Evolutionary conservation across 2,329 filamentous ascomycete genomes (phyloP).

Genomic region (Clarireedia paspali): DNA sequence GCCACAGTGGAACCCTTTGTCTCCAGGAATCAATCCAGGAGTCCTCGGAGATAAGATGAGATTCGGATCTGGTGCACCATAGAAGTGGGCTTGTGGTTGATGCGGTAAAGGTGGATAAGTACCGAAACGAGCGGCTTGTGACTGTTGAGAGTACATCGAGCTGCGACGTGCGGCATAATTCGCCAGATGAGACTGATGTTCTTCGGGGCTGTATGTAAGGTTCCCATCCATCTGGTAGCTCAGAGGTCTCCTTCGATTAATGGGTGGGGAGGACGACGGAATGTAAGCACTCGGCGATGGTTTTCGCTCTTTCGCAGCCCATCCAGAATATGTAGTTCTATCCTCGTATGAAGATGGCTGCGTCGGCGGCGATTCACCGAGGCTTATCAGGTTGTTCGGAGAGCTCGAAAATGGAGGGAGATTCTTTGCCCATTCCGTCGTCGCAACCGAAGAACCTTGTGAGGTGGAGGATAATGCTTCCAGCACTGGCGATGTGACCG

Average conservation of each 20-base stretch:
- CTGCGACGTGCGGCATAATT: constrained; percentile 37
- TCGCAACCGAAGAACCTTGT: constrained; percentile 20
- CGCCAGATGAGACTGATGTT: constrained; percentile 38
- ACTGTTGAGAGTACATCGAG: constrained; percentile 45
- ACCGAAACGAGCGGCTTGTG: constrained; percentile 33
- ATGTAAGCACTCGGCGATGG: constrained; percentile 18
- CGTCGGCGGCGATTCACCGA: constrained; percentile 37
- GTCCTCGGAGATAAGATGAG: constrained; percentile 42
- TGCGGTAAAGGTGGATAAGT: constrained; percentile 63
- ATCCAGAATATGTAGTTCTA: constrained; percentile 21
- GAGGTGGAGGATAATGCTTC: constrained; percentile 27
- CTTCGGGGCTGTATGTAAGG: constrained; percentile 34
- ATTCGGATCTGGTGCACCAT: constrained; percentile 66
- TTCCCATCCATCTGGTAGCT: constrained; percentile 41
- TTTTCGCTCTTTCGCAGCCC: constrained; percentile 27
- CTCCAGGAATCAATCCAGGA: constrained; percentile 52
- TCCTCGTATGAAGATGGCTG: constrained; percentile 29
- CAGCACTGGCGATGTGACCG: constrained; percentile 24
- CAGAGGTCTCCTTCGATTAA: constrained; percentile 38
- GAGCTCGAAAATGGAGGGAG: constrained; percentile 34
- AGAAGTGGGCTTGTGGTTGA: constrained; percentile 70
- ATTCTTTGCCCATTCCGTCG: constrained; percentile 39
- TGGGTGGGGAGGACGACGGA: constrained; percentile 28
- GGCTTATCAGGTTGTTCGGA: constrained; percentile 34
- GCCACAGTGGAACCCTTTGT: constrained; percentile 69